A percentile compares a stretch with the other conserved stretches of the same genome.
Conservation (phyloP, 1,284 basidiomycete species). For the Porodaedalea pini region DNA sequence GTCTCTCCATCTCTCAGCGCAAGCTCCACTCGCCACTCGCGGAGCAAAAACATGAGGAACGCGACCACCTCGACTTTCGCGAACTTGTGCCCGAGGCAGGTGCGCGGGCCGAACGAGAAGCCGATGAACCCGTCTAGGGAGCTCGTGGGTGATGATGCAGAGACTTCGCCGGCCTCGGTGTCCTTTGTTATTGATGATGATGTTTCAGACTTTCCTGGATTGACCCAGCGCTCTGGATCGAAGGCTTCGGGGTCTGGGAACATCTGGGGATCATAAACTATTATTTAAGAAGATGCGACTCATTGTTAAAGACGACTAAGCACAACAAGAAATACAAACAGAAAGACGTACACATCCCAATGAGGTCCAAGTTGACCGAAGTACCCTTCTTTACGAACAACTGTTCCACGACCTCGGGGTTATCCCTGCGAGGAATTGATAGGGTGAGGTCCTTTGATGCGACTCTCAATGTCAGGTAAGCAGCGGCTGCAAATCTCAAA, state of each 20-base stretch:
- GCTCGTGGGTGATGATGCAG: constrained; percentile 5
- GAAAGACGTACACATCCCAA: constrained; percentile 11
- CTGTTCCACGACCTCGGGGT: constrained; percentile 4
- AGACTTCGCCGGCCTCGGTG: not conserved
- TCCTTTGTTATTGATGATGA: not conserved
- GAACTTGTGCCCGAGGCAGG: constrained; percentile 24
- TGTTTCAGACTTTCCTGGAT: not conserved
- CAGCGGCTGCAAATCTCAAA: constrained; percentile 1
- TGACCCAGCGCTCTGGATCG: constrained; percentile 20
- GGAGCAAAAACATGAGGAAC: constrained; percentile 19
- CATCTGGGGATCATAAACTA: constrained; percentile 21
- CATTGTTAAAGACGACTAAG: not conserved
- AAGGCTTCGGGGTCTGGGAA: constrained; percentile 24
- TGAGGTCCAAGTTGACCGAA: constrained; percentile 3
- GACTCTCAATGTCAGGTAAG: constrained; percentile 10
- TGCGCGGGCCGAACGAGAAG: constrained; percentile 24
- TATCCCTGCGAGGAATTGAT: not conserved
- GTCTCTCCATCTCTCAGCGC: constrained; percentile 16
- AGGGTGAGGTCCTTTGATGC: constrained; percentile 11
- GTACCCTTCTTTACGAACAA: constrained; percentile 11
- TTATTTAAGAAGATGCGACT: not conserved
- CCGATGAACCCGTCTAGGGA: constrained; percentile 20
- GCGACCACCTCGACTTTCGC: constrained; percentile 20
- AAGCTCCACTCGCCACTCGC: constrained; percentile 20
- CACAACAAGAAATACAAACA: not conserved